phyloP scores from a whole-genome alignment of 768 basidiomycete species.

The Lactarius quietus region DNA sequence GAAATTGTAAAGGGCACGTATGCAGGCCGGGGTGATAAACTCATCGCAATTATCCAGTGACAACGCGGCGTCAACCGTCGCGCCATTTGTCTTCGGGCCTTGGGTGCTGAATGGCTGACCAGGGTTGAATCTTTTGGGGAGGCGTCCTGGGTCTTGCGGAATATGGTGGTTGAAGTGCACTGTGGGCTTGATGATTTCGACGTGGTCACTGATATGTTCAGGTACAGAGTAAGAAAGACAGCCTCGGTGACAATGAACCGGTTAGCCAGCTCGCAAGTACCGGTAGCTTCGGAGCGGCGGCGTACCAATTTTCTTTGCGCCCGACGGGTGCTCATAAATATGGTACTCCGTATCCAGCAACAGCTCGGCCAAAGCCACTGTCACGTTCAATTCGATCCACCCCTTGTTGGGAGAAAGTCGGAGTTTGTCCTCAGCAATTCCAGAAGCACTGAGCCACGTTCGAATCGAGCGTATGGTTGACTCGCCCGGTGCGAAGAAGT shows the following conservation, averaged over 20 bases:
- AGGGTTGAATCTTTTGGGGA: constrained; percentile 16
- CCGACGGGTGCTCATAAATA: constrained; percentile 38
- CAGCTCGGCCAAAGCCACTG: constrained; percentile 42
- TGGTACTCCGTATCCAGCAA: constrained; percentile 43
- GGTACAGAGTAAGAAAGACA: constrained; percentile 43
- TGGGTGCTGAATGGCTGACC: constrained; percentile 25
- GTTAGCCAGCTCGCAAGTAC: not conserved
- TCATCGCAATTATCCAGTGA: constrained; percentile 35
- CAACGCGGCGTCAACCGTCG: constrained; percentile 18
- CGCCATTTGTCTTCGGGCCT: constrained; percentile 28
- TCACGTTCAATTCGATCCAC: constrained; percentile 42
- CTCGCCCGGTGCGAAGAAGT: constrained; percentile 40
- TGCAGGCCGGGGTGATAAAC: constrained; percentile 53
- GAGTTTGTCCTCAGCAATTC: constrained; percentile 37
- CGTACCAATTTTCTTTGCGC: constrained; percentile 37
- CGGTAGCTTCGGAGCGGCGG: not conserved
- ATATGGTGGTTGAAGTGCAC: constrained; percentile 38
- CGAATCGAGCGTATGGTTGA: constrained; percentile 37
- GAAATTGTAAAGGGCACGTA: constrained; percentile 54
- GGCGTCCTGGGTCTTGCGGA: not conserved
- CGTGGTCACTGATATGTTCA: constrained; percentile 35
- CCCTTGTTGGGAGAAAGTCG: constrained; percentile 34
- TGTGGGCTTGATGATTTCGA: constrained; percentile 45
- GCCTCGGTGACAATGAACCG: constrained; percentile 19
- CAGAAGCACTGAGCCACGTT: constrained; percentile 40